phyloP scores from a whole-genome alignment of 2,329 filamentous ascomycete species.

The Ascochyta viciae-villosae region DNA sequence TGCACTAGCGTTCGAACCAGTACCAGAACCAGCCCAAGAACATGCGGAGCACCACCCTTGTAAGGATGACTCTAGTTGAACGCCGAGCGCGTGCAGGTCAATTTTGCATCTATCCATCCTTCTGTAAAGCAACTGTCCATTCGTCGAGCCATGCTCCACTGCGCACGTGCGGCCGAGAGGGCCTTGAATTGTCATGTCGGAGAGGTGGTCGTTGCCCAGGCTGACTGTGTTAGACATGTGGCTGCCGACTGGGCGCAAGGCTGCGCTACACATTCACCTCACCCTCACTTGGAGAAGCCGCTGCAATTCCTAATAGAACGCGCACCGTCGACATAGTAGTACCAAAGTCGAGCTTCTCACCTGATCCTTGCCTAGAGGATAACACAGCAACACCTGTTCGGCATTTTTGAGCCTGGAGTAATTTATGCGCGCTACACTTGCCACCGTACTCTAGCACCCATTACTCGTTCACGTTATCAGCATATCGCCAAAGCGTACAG shows the following conservation, averaged over 20 bases:
- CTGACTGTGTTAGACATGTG: background rate
- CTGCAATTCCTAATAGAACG: background rate
- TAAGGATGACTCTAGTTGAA: constrained; percentile 1
- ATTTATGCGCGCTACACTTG: background rate
- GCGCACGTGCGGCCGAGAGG: background rate
- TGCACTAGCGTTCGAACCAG: constrained; percentile 13
- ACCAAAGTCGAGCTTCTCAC: too few species aligned
- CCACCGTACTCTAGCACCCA: background rate
- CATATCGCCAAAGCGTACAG: background rate
- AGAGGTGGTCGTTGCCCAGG: constrained; percentile 5
- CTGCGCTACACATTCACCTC: constrained; percentile 13
- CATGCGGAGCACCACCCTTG: constrained; percentile 19
- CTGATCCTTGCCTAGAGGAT: too few species aligned
- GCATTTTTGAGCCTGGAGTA: background rate
- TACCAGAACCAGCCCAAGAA: constrained; percentile 3
- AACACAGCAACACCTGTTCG: background rate
- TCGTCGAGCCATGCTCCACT: background rate
- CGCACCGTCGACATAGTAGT: background rate
- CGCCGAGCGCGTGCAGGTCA: constrained; percentile 5
- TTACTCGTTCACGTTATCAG: background rate
- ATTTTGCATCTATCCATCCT: background rate
- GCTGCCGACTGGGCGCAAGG: constrained; percentile 11
- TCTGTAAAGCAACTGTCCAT: background rate
- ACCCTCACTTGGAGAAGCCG: background rate
- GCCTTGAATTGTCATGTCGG: too few species aligned